These are phyloP conservation scores for Arachnomyces sp. DNA, from an alignment of 2,329 filamentous ascomycete species.

Conservation along the genomic window DNA sequence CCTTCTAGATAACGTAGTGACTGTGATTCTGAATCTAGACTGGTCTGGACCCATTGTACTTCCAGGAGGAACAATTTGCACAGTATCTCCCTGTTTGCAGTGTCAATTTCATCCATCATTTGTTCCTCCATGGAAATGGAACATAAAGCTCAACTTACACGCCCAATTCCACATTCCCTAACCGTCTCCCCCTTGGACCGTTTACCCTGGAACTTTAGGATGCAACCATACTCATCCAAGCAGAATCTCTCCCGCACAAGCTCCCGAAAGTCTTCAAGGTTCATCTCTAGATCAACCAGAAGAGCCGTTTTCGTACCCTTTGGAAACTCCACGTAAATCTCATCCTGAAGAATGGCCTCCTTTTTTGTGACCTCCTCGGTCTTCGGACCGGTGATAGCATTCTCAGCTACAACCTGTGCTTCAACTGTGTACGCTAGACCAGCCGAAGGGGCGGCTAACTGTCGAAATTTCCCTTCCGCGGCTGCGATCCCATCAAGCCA, in stretches of 20 bases:
- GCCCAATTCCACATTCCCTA: no score
- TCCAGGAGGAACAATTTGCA: no score
- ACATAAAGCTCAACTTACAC: no score
- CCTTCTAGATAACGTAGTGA: constrained; percentile 12
- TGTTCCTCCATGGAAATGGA: no score
- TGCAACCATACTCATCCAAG: background rate
- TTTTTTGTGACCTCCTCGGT: constrained; percentile 38
- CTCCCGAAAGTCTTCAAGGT: no score
- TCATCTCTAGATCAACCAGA: no score
- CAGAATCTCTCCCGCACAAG: no score
- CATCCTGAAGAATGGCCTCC: background rate
- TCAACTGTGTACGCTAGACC: constrained; percentile 40
- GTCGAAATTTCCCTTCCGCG: constrained; percentile 30
- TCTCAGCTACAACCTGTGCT: constrained; percentile 38
- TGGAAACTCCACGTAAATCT: no score
- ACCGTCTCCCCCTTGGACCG: no score
- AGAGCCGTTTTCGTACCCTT: no score
- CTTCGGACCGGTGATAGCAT: constrained; percentile 36
- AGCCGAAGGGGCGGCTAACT: constrained; percentile 44
- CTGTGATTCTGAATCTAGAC: background rate
- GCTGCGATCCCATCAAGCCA: constrained; percentile 39
- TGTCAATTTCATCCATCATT: no score
- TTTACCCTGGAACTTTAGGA: background rate
- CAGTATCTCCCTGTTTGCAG: no score
- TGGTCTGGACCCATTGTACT: background rate